phyloP scores from a whole-genome alignment of 805 yeast genomes.

The Kuraishia cidri region DNA sequence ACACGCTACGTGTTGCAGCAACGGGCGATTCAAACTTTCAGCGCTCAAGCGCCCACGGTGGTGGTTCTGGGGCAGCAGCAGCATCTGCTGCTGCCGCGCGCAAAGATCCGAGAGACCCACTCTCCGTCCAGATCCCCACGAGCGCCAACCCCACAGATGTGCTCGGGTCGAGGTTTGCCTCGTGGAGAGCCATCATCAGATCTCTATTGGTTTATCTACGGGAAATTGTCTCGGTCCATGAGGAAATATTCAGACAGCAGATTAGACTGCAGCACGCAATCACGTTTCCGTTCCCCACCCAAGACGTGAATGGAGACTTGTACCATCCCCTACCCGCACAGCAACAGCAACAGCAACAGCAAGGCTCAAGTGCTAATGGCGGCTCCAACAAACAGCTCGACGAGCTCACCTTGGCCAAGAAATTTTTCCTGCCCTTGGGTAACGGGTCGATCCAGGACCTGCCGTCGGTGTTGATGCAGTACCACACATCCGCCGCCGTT shows the following conservation, averaged over 20 bases:
- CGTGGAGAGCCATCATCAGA: constrained; percentile 78
- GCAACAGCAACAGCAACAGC: constrained; percentile 9
- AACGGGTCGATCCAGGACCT: constrained; percentile 77
- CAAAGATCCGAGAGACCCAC: constrained; percentile 39
- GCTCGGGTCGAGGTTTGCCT: constrained; percentile 71
- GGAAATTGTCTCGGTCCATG: constrained; percentile 80
- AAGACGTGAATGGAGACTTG: constrained; percentile 27
- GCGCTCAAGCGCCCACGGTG: too few relatives aligned
- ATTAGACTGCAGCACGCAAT: constrained; percentile 75
- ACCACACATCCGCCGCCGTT: constrained; percentile 49
- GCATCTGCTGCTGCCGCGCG: constrained; percentile 7
- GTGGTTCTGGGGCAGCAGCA: too few relatives aligned
- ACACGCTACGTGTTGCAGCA: constrained; percentile 11
- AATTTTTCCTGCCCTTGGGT: constrained; percentile 70
- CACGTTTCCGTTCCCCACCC: constrained; percentile 38
- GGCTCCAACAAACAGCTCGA: constrained; percentile 14
- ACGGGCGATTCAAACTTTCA: constrained; percentile 3
- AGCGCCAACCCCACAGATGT: constrained; percentile 78
- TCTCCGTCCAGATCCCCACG: constrained; percentile 42
- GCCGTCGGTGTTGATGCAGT: constrained; percentile 51
- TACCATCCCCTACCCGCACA: constrained; percentile 24
- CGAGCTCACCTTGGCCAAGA: constrained; percentile 24
- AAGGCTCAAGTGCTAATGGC: constrained; percentile 4
- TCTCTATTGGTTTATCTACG: constrained; percentile 67
- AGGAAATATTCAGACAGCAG: constrained; percentile 81